Evolutionary conservation across 208 protist species (phyloP).

Genomic region (Trypanosoma vivax): DNA sequence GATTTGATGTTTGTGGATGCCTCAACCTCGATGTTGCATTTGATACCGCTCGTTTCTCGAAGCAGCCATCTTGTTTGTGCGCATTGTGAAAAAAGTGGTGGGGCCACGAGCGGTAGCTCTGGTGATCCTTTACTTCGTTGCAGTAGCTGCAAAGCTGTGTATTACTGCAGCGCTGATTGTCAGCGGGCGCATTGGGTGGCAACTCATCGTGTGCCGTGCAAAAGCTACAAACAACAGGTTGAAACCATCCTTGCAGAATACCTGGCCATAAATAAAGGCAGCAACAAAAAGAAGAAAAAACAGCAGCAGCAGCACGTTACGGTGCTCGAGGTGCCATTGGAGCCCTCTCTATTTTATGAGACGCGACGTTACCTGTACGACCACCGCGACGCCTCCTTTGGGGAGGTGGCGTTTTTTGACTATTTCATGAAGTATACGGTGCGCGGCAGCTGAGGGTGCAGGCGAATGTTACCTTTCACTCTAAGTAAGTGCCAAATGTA

Average conservation of each 20-base stretch:
- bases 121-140: conserved; percentile 46
- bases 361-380: conserved; percentile 73
- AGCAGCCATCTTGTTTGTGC: conserved; percentile 42
- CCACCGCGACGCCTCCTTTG: conserved; percentile 51
- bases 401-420: conserved; percentile 51
- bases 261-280: conserved; percentile 29
- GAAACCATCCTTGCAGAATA: conserved; percentile 44
- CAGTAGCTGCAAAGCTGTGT: conserved; percentile 73
- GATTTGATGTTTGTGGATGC: conserved; percentile 83
- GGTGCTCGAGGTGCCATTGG: conserved; percentile 59
- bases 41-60: conserved; percentile 60
- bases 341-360: conserved; percentile 63
- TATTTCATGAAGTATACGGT: conserved; percentile 83
- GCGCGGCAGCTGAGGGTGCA: conserved; percentile 16
- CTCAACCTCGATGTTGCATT: conserved; percentile 59
- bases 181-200: conserved; percentile 58
- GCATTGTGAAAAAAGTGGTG: conserved; percentile 31
- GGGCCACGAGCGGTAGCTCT: background rate
- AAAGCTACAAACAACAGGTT: conserved; percentile 43
- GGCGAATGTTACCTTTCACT: background rate
- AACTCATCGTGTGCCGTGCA: conserved; percentile 50
- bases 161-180: conserved; percentile 69
- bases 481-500: background rate
- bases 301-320: conserved; percentile 21
- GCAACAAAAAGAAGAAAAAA: conserved; percentile 22